Conservation (phyloP, 2,329 filamentous ascomycete genomes). For the Diaporthe capsici region DNA sequence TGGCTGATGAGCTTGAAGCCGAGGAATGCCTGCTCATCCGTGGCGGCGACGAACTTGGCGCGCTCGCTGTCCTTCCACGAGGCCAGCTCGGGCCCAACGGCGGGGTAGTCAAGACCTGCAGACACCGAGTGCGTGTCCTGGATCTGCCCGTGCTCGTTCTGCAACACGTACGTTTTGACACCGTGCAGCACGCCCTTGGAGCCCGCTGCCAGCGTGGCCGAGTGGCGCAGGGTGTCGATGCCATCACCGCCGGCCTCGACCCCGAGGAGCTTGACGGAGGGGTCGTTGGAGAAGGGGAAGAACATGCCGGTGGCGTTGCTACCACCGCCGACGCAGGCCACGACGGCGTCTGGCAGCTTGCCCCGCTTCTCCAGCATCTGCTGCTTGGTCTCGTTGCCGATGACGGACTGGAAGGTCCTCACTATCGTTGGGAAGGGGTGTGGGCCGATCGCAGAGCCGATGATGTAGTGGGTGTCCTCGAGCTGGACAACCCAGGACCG, state of each 20-base stretch:
- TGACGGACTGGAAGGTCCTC: slow-evolving; percentile 96
- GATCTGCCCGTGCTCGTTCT: slow-evolving; percentile 94
- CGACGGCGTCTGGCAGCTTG: slow-evolving; percentile 94
- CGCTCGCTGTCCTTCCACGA: slow-evolving; percentile 92
- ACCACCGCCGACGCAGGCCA: slow-evolving; percentile 96
- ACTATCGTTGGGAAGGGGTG: slow-evolving; percentile 99
- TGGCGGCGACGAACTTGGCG: slow-evolving; percentile 91
- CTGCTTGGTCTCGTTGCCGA: slow-evolving; percentile 92
- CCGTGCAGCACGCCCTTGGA: slow-evolving; percentile 95
- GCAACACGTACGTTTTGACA: slow-evolving; percentile 94
- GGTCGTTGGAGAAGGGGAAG: slow-evolving; percentile 92
- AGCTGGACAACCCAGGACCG: slow-evolving; percentile 95
- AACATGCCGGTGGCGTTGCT: slow-evolving; percentile 99
- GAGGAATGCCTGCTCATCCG: slow-evolving; percentile 89
- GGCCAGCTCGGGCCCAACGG: slow-evolving; percentile 92
- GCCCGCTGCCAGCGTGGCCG: slow-evolving; percentile 88
- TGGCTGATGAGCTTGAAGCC: slow-evolving; percentile 89
- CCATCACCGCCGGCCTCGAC: slow-evolving; percentile 97
- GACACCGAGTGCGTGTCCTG: slow-evolving; percentile 96
- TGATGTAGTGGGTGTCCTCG: slow-evolving; percentile 96
- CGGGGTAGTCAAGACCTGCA: slow-evolving; percentile 96
- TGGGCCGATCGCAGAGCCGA: slow-evolving; percentile 96
- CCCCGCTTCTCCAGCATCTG: slow-evolving; percentile 89
- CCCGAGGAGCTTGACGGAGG: slow-evolving; percentile 87
- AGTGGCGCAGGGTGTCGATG: slow-evolving; percentile 86